These are phyloP conservation scores for Ophiostoma fasciatum DNA, from an alignment of 2,329 filamentous ascomycete species.

Conservation along the genomic window DNA sequence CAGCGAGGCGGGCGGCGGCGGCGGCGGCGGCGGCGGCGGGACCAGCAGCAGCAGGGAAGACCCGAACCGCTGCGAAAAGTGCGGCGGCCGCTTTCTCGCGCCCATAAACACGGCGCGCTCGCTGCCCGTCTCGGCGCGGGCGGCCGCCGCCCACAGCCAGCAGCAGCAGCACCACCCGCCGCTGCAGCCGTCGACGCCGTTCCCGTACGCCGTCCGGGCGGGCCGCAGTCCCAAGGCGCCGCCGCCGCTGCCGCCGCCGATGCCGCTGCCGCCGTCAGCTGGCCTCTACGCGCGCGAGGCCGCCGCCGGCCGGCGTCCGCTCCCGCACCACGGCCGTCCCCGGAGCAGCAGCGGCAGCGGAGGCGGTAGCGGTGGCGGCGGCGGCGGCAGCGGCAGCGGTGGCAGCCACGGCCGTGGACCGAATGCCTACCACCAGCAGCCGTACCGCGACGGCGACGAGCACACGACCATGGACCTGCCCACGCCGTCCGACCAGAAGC, in stretches of 20 bases:
- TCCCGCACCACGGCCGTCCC: constrained; percentile 3
- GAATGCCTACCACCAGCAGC: no score
- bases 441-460: no score
- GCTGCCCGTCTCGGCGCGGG: constrained; percentile 1
- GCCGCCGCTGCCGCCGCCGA: neutral
- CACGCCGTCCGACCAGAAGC: constrained; percentile 42
- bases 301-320: constrained; percentile 3
- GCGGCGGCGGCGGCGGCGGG: constrained; percentile 27
- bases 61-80: constrained; percentile 51
- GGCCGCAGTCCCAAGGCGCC: neutral
- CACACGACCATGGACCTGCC: constrained; percentile 24
- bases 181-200: neutral
- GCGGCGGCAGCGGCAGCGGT: neutral
- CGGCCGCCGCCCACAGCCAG: no score
- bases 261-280: no score
- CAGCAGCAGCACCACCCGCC: no score
- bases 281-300: neutral
- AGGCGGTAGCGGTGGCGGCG: neutral
- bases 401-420: constrained; percentile 3
- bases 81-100: constrained; percentile 51
- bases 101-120: constrained; percentile 38
- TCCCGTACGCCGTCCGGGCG: no score
- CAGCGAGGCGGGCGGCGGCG: constrained; percentile 16
- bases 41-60: no score
- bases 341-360: neutral